Base-by-base conservation (phyloP, 78 protist species). In the Dictyostelium firmibasis region DNA sequence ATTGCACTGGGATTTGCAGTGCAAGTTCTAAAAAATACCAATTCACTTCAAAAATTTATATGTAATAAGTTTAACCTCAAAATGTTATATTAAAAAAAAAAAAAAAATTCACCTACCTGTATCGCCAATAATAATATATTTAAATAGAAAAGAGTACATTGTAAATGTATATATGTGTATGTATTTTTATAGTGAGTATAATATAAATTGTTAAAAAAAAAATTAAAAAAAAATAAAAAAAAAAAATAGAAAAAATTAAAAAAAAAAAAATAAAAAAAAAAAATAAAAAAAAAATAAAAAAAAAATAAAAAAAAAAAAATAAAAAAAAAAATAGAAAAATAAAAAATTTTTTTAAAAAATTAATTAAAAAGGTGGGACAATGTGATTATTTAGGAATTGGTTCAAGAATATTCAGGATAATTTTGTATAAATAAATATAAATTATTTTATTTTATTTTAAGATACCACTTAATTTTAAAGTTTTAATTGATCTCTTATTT, bases 61-160 rank as follows among this genome's bases (percentile, higher is more conserved):
- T n/a, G n/a, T n/a, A n/a, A n/a, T n/a, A n/a, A n/a, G n/a, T n/a
- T n/a, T n/a, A n/a, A n/a, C n/a, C n/a, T n/a, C n/a, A n/a, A n/a
- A n/a, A n/a, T n/a, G n/a, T n/a, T n/a, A n/a, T n/a, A n/a, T n/a
- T n/a, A 18, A 20, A 20, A 57, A 20, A 57, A 57, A 20, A 57
- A 57, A 57, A 35, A 41, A 23, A n/a, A 3, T 4, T 20, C 9
- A 85, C 91, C 7, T 81, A 94, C 99, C 99, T 2, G 99, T 97
- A 85, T 99, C 99, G 3, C 99, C 99, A 44, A 99, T 99, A 83
- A 99, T 98, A 35, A 99, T 99, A 95, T 99, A 99, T 95, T 99
- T 99, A 98, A 99, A 99, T 25, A 99, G 82, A 81, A 98, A 99
- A 7, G 97, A 92, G 83, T 98, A 98, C 50, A 88, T 79, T 57